phyloP scores from a whole-genome alignment of 108 stramenopile species.

The Cyclotella baltica region DNA sequence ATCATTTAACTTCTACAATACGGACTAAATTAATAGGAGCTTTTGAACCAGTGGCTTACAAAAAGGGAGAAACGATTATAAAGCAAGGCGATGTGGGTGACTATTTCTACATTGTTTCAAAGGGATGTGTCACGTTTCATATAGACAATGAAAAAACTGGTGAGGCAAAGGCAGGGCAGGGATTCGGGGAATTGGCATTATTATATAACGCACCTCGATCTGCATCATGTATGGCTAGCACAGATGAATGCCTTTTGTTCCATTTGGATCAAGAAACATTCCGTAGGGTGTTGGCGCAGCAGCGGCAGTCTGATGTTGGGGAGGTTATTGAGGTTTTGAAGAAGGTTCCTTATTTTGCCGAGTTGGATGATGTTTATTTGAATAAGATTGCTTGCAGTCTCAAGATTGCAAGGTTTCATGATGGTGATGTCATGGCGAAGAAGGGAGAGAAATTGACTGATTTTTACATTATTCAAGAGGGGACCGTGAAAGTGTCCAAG shows the following conservation, averaged over 20 bases:
- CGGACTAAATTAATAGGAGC: slow-evolving; percentile 65
- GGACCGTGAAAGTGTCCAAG: slow-evolving; percentile 61
- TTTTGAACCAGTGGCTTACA: slow-evolving; percentile 61
- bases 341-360: slow-evolving; percentile 75
- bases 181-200: slow-evolving; percentile 94
- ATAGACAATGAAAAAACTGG: no score
- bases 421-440: slow-evolving; percentile 69
- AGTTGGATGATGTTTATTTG: slow-evolving; percentile 49
- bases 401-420: slow-evolving; percentile 48
- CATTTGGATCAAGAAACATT: slow-evolving; percentile 87
- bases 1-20: slow-evolving; percentile 56
- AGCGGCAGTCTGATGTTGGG: slow-evolving; percentile 59
- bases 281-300: slow-evolving; percentile 71
- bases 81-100: slow-evolving; percentile 93
- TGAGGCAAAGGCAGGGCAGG: slow-evolving; percentile 68
- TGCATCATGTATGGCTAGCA: slow-evolving; percentile 84
- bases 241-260: slow-evolving; percentile 59
- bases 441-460: slow-evolving; percentile 37
- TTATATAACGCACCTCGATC: slow-evolving; percentile 94
- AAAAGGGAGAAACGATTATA: slow-evolving; percentile 78
- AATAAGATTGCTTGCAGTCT: slow-evolving; percentile 63
- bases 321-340: slow-evolving; percentile 70
- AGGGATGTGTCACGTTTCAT: slow-evolving; percentile 73
- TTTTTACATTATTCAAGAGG: slow-evolving; percentile 84
- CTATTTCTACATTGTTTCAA: slow-evolving; percentile 87